Evolutionary conservation across 2,329 filamentous ascomycete species (phyloP).

Genomic region (Alternaria postmessia): DNA sequence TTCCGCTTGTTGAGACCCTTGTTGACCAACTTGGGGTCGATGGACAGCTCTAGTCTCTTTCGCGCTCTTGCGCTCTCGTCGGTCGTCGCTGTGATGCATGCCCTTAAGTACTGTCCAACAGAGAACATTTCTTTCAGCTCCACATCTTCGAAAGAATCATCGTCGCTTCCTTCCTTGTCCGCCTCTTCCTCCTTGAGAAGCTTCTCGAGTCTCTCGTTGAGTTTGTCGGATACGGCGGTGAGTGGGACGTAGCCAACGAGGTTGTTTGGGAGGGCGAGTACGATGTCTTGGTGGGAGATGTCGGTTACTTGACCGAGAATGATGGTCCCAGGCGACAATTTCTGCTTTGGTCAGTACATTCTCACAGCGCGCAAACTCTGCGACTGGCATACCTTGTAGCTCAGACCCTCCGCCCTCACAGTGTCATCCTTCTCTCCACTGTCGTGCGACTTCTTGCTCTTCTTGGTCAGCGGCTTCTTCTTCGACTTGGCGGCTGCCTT

Average conservation of each 20-base stretch:
- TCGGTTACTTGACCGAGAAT: conserved; percentile 86
- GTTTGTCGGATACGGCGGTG: conserved; percentile 83
- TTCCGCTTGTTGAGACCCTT: conserved; percentile 75
- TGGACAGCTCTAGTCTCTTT: conserved; percentile 84
- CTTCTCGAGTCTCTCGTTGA: conserved; percentile 78
- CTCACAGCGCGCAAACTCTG: conserved; percentile 1
- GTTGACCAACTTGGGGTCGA: conserved; percentile 82
- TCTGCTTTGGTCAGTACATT: conserved; percentile 60
- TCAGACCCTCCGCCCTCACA: conserved; percentile 84
- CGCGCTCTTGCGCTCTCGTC: conserved; percentile 74
- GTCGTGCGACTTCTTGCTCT: conserved; percentile 51
- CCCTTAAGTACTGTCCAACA: conserved; percentile 87
- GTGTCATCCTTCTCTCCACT: conserved; percentile 55
- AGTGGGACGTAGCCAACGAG: conserved; percentile 88
- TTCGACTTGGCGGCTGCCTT: conserved; percentile 57
- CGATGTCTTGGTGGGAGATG: conserved; percentile 81
- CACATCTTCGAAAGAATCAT: conserved; percentile 63
- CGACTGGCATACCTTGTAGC: conserved; percentile 75
- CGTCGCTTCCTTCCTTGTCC: conserved; percentile 63
- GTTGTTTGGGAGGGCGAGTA: conserved; percentile 89
- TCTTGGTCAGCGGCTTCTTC: conserved; percentile 62
- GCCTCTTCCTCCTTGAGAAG: conserved; percentile 69
- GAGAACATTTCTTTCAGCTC: conserved; percentile 79
- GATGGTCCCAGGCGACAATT: conserved; percentile 82
- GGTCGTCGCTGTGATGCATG: conserved; percentile 79